Percentiles rank a stretch among this genome's conserved stretches.
These are phyloP conservation scores for Aspergillus sp. DNA, from an alignment of 2,329 filamentous ascomycete species.

Conservation along the genomic window DNA sequence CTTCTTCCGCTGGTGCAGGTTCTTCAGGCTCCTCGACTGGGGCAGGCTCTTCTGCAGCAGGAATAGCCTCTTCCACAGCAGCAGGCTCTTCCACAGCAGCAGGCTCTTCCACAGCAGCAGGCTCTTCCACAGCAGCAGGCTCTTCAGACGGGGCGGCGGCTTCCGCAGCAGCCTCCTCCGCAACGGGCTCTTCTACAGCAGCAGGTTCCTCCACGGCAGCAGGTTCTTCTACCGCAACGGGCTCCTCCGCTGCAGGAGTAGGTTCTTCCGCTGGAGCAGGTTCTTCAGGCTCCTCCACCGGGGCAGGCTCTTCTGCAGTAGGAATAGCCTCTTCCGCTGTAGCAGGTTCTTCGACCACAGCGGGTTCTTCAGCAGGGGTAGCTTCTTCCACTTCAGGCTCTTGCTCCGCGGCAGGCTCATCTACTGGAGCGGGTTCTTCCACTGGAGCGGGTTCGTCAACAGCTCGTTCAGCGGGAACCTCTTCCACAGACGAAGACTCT, in stretches of 20 bases:
- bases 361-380: conserved; percentile 4
- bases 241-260: conserved; percentile 1
- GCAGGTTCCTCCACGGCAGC: conserved; percentile 18
- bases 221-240: conserved; percentile 19
- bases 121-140: conserved; percentile 11
- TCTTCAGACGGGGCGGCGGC: conserved; percentile 11
- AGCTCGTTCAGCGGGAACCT: conserved; percentile 20
- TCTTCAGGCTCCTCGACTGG: conserved; percentile 18
- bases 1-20: conserved; percentile 9
- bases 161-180: conserved; percentile 11
- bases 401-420: conserved; percentile 3
- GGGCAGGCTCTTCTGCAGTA: conserved; percentile 13
- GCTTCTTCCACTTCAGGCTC: not conserved
- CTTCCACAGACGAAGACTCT: conserved; percentile 7
- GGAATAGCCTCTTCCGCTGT: not conserved
- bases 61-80: not conserved
- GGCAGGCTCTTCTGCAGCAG: conserved; percentile 6
- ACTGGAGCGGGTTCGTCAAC: not conserved
- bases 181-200: conserved; percentile 7
- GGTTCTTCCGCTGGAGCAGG: conserved; percentile 4
- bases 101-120: too few species aligned
- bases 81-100: not conserved
- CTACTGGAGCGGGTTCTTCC: conserved; percentile 1
- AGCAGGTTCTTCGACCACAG: conserved; percentile 5
- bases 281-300: conserved; percentile 8